These are phyloP conservation scores for Neurospora crassa DNA, from an alignment of 2,329 filamentous ascomycete species.

Conservation along the genomic window DNA sequence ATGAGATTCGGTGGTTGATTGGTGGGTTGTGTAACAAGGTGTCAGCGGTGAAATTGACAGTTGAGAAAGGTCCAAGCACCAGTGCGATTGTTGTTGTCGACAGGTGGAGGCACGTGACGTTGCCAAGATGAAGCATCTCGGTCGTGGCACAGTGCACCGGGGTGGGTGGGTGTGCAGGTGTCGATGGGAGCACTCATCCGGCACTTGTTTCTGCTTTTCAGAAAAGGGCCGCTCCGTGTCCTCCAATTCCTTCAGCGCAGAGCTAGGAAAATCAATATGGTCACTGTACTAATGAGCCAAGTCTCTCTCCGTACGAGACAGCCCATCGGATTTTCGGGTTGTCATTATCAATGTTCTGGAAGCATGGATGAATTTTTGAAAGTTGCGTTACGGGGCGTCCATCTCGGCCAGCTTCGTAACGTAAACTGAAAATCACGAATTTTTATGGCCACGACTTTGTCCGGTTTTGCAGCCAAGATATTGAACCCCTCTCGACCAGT, in stretches of 20 bases:
- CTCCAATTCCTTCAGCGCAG: background rate
- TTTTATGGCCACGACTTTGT: background rate
- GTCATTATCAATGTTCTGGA: background rate
- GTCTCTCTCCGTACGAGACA: background rate
- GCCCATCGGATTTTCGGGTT: background rate
- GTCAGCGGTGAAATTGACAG: background rate
- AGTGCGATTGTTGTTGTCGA: background rate
- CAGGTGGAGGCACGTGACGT: background rate
- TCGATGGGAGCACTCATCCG: background rate
- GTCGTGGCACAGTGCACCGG: background rate
- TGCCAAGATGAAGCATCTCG: background rate
- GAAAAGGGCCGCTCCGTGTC: background rate
- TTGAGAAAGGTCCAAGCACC: background rate
- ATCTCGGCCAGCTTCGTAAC: background rate
- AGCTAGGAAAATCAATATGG: background rate
- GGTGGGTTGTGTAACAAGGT: background rate
- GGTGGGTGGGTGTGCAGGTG: background rate
- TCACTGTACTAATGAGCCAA: background rate
- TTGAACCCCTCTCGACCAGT: background rate
- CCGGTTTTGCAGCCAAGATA: background rate
- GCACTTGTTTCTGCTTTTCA: background rate
- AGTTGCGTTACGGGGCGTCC: background rate
- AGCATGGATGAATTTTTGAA: background rate
- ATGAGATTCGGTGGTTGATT: background rate
- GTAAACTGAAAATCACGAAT: background rate